Evolutionary conservation across 768 basidiomycete species (phyloP).

Genomic region (Kwoniella heveanensis): DNA sequence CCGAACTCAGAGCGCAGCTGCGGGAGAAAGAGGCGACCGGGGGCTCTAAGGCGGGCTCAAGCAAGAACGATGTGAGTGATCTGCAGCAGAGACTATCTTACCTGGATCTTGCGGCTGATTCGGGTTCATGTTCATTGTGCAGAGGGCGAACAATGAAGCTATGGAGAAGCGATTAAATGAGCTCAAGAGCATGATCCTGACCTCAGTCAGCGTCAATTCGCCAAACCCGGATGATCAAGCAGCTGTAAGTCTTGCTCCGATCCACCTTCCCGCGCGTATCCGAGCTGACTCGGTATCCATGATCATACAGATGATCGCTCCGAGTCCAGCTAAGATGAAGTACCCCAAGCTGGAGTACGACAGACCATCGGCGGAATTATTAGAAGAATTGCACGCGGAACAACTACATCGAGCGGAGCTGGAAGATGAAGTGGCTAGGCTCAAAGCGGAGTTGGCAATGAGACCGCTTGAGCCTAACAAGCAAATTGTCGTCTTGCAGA

Average conservation of each 20-base stretch:
- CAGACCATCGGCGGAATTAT: conserved; percentile 84
- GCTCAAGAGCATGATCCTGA: conserved; percentile 58
- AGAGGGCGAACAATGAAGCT: conserved; percentile 41
- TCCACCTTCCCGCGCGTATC: too few species aligned
- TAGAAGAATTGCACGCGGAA: conserved; percentile 81
- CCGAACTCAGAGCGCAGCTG: conserved; percentile 70
- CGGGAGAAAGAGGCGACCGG: conserved; percentile 57
- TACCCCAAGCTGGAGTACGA: conserved; percentile 63
- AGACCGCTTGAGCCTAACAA: conserved; percentile 76
- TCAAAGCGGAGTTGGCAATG: conserved; percentile 74
- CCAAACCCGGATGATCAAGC: conserved; percentile 50
- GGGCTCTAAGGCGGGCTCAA: conserved; percentile 8
- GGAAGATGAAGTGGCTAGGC: conserved; percentile 76
- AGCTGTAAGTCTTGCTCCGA: too few species aligned
- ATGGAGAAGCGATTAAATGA: conserved; percentile 50
- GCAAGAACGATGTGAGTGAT: conserved; percentile 22
- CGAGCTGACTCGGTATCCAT: too few species aligned
- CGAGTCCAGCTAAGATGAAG: conserved; percentile 82
- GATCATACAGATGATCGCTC: conserved; percentile 65
- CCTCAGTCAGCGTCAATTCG: conserved; percentile 72
- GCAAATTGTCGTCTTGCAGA: conserved; percentile 70
- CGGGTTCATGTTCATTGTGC: not conserved
- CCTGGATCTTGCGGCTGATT: conserved; percentile 6
- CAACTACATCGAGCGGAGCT: conserved; percentile 78
- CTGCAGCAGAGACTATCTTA: not conserved